Conservation (phyloP, 225 moss, liverwort and hornwort species). For the Neckera pumila region DNA sequence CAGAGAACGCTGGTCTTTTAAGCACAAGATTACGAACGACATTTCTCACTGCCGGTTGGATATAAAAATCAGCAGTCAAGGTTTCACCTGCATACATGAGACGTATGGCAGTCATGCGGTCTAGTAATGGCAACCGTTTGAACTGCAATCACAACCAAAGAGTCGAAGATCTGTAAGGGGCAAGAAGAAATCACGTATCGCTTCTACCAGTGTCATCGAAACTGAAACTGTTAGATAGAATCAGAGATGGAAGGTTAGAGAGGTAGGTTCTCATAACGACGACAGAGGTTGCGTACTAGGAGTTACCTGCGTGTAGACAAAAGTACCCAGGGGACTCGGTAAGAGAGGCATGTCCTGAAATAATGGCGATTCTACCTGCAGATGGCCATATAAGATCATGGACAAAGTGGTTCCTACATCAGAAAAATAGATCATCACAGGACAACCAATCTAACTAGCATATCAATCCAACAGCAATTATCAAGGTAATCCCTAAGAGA, state of each 20-base stretch:
- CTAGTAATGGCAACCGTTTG: conserved; percentile 69
- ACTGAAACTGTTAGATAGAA: neutral
- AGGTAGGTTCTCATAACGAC: neutral
- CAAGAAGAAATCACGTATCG: neutral
- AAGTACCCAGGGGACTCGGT: conserved; percentile 91
- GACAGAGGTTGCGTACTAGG: neutral
- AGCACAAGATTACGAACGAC: neutral
- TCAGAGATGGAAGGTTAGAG: neutral
- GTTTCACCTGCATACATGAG: conserved; percentile 99
- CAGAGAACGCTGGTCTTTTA: neutral
- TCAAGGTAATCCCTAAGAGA: neutral
- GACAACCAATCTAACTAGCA: neutral
- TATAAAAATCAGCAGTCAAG: conserved; percentile 6
- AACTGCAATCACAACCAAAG: conserved; percentile 48
- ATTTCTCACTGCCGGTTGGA: neutral
- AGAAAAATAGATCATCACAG: neutral
- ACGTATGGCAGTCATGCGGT: conserved; percentile 87
- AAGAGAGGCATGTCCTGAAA: conserved; percentile 89
- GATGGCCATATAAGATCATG: neutral
- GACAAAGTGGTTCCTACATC: neutral
- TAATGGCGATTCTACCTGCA: conserved; percentile 86
- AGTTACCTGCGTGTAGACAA: conserved; percentile 80
- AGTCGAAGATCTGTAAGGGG: neutral
- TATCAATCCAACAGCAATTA: neutral
- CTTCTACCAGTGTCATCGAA: neutral